Evolutionary conservation across 805 yeast genomes (phyloP).

Genomic region (Candida glaebosa): DNA sequence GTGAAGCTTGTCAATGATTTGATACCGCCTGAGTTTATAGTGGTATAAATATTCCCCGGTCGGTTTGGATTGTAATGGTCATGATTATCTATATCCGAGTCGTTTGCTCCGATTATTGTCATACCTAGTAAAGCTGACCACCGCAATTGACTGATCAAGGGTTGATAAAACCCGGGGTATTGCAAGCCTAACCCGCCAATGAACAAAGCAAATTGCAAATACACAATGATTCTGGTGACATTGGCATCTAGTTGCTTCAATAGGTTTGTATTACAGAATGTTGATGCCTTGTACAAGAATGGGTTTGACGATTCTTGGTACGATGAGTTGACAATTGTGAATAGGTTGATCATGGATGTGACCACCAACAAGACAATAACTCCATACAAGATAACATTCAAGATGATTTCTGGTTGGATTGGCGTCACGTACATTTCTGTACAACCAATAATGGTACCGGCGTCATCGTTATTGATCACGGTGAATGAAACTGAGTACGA

Average conservation of each 20-base stretch:
- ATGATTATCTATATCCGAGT: conserved; percentile 12
- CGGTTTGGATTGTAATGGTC: conserved; percentile 8
- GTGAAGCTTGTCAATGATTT: conserved; percentile 31
- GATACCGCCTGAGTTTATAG: conserved; percentile 40
- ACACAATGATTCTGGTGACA: conserved; percentile 44
- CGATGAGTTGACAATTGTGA: conserved; percentile 47
- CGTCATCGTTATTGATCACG: conserved; percentile 36
- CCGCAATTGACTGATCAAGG: conserved; percentile 44
- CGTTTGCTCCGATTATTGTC: conserved; percentile 7
- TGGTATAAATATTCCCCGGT: conserved; percentile 34
- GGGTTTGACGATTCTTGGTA: conserved; percentile 57
- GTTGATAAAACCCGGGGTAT: conserved; percentile 64
- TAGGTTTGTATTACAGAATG: conserved; percentile 56
- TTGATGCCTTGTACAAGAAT: conserved; percentile 49
- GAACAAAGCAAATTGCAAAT: conserved; percentile 59
- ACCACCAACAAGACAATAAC: conserved; percentile 37
- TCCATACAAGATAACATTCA: conserved; percentile 33
- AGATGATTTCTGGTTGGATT: conserved; percentile 26
- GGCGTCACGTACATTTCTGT: conserved; percentile 48
- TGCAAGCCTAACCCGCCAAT: conserved; percentile 50
- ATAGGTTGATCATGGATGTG: conserved; percentile 37
- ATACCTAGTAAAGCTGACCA: conserved; percentile 57
- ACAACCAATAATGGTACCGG: conserved; percentile 44
- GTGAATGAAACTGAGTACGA: conserved; percentile 42
- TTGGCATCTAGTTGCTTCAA: conserved; percentile 56